Conservation (phyloP, 2,329 filamentous ascomycete species). For the Zymoseptoria pseudotritici region DNA sequence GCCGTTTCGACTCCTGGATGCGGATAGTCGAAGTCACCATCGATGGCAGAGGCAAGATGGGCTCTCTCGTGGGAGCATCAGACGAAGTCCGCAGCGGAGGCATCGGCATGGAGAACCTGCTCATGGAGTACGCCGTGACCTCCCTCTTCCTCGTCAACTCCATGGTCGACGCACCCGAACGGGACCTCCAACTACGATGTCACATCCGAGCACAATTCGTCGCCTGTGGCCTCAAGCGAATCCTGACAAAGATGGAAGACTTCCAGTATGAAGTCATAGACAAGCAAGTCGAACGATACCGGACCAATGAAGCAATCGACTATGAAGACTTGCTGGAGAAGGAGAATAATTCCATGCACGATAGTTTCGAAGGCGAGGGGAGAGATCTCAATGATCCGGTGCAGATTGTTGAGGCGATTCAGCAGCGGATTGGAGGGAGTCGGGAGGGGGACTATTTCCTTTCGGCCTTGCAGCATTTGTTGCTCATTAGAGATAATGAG, state of each 20-base stretch:
- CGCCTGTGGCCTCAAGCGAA: constrained; percentile 88
- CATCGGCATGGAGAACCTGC: constrained; percentile 95
- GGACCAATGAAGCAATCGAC: constrained; percentile 91
- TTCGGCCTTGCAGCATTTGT: constrained; percentile 87
- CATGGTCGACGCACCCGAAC: constrained; percentile 84
- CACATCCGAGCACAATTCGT: constrained; percentile 95
- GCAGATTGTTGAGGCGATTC: constrained; percentile 91
- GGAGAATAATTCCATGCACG: constrained; percentile 84
- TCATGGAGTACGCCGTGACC: constrained; percentile 98
- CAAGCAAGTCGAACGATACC: constrained; percentile 93
- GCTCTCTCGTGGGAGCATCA: constrained; percentile 90
- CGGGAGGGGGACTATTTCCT: constrained; percentile 92
- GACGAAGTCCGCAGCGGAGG: constrained; percentile 93
- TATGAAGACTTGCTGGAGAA: constrained; percentile 94
- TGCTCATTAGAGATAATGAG: constrained; percentile 85
- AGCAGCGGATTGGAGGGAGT: constrained; percentile 72
- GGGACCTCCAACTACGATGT: constrained; percentile 81
- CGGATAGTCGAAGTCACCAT: constrained; percentile 94
- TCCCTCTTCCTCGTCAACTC: constrained; percentile 95
- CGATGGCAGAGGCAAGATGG: constrained; percentile 97
- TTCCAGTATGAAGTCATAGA: constrained; percentile 98
- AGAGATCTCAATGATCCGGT: constrained; percentile 88
- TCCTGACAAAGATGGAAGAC: constrained; percentile 91
- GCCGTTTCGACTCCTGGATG: constrained; percentile 97
- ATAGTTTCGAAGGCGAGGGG: constrained; percentile 74